Percentiles rank a stretch among this genome's conserved stretches.
Conservation (phyloP, 1,284 basidiomycete genomes). For the Apiotrichum porosum region DNA sequence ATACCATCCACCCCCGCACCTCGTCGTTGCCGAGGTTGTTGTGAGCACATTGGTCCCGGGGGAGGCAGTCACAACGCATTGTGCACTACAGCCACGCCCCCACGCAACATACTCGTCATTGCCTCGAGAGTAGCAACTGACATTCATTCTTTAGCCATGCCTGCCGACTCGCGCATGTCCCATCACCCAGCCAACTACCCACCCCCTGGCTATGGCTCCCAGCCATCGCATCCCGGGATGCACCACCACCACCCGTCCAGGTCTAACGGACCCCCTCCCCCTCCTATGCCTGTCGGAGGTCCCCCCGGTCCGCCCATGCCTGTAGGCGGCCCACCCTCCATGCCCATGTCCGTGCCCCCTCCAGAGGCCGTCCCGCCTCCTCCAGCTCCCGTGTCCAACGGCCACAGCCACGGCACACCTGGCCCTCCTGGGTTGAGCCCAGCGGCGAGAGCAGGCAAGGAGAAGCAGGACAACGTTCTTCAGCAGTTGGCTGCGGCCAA, state of each 20-base stretch:
- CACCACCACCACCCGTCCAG: constrained; percentile 24
- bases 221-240: constrained; percentile 14
- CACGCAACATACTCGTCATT: too few relatives aligned
- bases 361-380: constrained; percentile 13
- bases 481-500: constrained; percentile 65
- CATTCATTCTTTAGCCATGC: constrained; percentile 1
- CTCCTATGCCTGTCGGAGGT: constrained; percentile 17
- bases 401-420: constrained; percentile 19
- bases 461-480: constrained; percentile 32
- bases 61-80: too few relatives aligned
- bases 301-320: constrained; percentile 21
- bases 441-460: constrained; percentile 30
- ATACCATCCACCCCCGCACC: too few relatives aligned
- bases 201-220: constrained; percentile 11
- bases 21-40: too few relatives aligned
- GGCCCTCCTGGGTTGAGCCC: constrained; percentile 11
- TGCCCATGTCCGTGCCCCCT: constrained; percentile 18
- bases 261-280: constrained; percentile 26
- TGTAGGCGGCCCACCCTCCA: constrained; percentile 12
- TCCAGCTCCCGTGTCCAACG: constrained; percentile 21
- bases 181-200: constrained; percentile 22
- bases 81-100: too few relatives aligned
- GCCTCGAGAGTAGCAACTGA: too few relatives aligned
- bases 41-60: too few relatives aligned
- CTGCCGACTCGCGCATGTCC: constrained; percentile 13